Evolutionary conservation across 108 stramenopile species (phyloP).

Genomic region (Discostella pseudostelligera): DNA sequence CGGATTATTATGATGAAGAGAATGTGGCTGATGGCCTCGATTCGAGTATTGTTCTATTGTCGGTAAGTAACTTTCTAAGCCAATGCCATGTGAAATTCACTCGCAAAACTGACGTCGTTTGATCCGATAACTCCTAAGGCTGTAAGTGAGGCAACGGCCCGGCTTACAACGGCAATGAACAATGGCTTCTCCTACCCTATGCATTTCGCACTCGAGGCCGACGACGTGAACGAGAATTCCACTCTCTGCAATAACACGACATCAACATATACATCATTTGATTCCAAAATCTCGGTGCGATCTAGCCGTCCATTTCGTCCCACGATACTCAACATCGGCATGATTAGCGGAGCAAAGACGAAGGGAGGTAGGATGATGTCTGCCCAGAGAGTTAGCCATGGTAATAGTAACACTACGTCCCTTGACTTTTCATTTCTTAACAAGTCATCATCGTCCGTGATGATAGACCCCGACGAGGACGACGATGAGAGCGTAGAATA

Average conservation of each 20-base stretch:
- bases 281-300: constrained; percentile 26
- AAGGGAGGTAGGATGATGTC: constrained; percentile 23
- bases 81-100: background rate
- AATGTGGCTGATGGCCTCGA: constrained; percentile 44
- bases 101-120: background rate
- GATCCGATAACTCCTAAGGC: constrained; percentile 17
- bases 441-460: background rate
- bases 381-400: constrained; percentile 23
- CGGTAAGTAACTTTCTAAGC: constrained; percentile 23
- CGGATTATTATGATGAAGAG: constrained; percentile 68
- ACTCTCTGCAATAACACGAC: background rate
- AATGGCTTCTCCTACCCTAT: constrained; percentile 19
- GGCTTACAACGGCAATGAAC: constrained; percentile 28
- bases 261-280: constrained; percentile 22
- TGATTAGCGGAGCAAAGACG: constrained; percentile 27
- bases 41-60: constrained; percentile 58
- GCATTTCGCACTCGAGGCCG: constrained; percentile 6
- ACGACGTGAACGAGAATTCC: background rate
- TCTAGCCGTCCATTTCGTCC: constrained; percentile 23
- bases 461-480: constrained; percentile 1
- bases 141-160: constrained; percentile 32
- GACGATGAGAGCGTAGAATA: constrained; percentile 54
- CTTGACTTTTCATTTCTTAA: constrained; percentile 4
- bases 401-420: background rate
- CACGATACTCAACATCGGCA: constrained; percentile 35